These are phyloP conservation scores for Auricularia sp. DNA, from an alignment of 768 basidiomycete genomes.

Conservation along the genomic window DNA sequence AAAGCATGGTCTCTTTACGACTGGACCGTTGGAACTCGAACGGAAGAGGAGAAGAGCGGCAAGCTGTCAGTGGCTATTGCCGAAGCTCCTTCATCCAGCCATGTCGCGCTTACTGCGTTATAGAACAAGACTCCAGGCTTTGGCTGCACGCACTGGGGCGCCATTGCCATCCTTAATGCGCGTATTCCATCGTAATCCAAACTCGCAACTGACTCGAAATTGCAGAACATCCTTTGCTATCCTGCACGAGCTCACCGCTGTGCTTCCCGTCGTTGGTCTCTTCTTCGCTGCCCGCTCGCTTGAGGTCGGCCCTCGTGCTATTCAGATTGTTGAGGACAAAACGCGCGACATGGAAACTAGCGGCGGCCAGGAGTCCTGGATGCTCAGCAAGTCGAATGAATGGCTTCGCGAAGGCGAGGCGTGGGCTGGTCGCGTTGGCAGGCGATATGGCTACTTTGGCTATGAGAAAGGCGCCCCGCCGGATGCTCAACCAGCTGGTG, in stretches of 20 bases:
- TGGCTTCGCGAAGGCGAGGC: conserved; percentile 75
- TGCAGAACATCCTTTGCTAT: conserved; percentile 56
- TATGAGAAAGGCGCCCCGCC: conserved; percentile 40
- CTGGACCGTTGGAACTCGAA: no score
- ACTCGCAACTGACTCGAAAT: background rate
- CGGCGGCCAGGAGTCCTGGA: conserved; percentile 22
- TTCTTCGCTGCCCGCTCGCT: conserved; percentile 61
- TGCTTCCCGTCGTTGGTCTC: conserved; percentile 61
- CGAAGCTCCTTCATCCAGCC: background rate
- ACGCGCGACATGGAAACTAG: conserved; percentile 7
- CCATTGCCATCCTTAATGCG: conserved; percentile 61
- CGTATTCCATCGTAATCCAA: background rate
- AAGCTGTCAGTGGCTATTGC: no score
- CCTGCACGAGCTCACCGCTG: conserved; percentile 77
- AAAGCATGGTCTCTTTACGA: no score
- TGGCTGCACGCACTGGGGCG: conserved; percentile 62
- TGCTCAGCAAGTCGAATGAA: conserved; percentile 30
- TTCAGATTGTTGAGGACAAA: conserved; percentile 27
- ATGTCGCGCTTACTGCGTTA: conserved; percentile 22
- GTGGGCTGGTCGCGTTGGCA: conserved; percentile 61
- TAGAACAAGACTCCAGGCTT: conserved; percentile 40
- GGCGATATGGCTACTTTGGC: conserved; percentile 73
- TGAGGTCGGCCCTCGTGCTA: conserved; percentile 59
- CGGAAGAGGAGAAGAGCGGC: no score
- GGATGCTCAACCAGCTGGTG: conserved; percentile 7